A percentile compares a stretch with the other conserved stretches of the same genome.
Evolutionary conservation across 2,329 filamentous ascomycete genomes (phyloP).

Genomic region (Aspergillus vadensis): DNA sequence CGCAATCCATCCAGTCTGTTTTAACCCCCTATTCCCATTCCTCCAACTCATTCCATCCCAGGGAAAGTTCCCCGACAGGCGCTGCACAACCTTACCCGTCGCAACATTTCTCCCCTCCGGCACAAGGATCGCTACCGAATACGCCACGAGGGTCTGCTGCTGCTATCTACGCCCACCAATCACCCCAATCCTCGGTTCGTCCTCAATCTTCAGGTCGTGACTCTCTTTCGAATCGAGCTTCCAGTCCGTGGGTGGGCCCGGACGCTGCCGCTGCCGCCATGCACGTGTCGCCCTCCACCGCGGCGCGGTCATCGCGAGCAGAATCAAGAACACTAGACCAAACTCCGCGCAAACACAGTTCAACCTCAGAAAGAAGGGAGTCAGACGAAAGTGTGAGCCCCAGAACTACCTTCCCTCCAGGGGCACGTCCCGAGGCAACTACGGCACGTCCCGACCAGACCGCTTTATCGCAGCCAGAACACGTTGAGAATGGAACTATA

Average conservation of each 20-base stretch:
- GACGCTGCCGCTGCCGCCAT: constrained; percentile 33
- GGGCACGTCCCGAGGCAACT: constrained; percentile 33
- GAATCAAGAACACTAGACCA: constrained; percentile 40
- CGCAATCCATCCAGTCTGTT: constrained; percentile 44
- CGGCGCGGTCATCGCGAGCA: constrained; percentile 41
- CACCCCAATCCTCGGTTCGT: constrained; percentile 39
- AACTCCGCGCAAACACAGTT: constrained; percentile 42
- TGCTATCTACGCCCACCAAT: constrained; percentile 35
- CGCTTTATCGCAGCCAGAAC: constrained; percentile 25
- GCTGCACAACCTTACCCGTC: constrained; percentile 33
- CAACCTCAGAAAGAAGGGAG: constrained; percentile 66
- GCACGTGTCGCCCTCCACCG: constrained; percentile 35
- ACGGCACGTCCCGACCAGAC: constrained; percentile 30
- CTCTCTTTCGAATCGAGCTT: constrained; percentile 32
- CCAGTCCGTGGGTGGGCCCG: constrained; percentile 36
- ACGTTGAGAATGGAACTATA: constrained; percentile 30
- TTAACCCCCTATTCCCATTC: constrained; percentile 37
- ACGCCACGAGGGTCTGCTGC: constrained; percentile 53
- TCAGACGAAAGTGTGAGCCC: constrained; percentile 75
- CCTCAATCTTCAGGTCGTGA: constrained; percentile 43
- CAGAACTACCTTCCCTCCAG: constrained; percentile 57
- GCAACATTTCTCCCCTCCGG: constrained; percentile 37
- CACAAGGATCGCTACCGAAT: constrained; percentile 49
- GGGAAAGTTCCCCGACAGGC: constrained; percentile 39
- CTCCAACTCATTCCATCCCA: constrained; percentile 36